Evolutionary conservation across 2,329 filamentous ascomycete genomes (phyloP).

Genomic region (Leptographium lundbergii): DNA sequence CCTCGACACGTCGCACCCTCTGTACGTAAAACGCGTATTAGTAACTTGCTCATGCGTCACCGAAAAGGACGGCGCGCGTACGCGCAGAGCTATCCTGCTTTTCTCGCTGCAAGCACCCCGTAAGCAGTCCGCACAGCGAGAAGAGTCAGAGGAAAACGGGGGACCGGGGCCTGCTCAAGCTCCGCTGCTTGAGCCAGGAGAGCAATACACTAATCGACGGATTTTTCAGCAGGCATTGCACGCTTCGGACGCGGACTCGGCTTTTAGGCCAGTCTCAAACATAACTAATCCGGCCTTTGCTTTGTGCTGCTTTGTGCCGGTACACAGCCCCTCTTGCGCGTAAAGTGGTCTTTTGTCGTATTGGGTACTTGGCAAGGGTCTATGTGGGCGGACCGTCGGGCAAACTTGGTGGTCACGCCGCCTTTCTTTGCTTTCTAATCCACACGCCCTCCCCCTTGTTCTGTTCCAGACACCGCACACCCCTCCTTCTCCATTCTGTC

Average conservation of each 20-base stretch:
- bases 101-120: too few species aligned
- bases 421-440: background rate
- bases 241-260: background rate
- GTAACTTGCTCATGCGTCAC: background rate
- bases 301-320: too few species aligned
- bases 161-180: background rate
- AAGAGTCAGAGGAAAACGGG: background rate
- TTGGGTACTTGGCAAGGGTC: background rate
- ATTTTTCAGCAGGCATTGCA: background rate
- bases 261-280: background rate
- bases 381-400: background rate
- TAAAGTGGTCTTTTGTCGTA: background rate
- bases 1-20: background rate
- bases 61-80: background rate
- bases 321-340: background rate
- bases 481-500: background rate
- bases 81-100: background rate
- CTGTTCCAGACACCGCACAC: background rate
- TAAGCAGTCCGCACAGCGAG: too few species aligned
- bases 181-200: background rate
- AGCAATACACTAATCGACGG: background rate
- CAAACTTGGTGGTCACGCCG: background rate
- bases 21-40: too few species aligned
- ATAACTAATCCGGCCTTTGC: background rate
- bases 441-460: background rate